Base-by-base conservation (phyloP, 148 eudicot species). In the Chenopodium quinoa region DNA sequence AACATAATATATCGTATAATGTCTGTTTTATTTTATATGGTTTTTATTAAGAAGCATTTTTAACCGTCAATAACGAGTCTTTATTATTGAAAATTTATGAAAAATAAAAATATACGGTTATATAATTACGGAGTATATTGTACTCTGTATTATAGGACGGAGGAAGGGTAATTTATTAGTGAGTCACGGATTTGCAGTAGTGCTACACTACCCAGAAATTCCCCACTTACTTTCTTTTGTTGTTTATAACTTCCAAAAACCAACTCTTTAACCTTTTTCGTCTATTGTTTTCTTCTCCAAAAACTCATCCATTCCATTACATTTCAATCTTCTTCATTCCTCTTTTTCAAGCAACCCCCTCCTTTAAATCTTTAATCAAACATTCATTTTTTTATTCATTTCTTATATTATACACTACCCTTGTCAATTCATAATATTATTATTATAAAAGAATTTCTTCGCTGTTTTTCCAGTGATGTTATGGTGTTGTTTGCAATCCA, bases 321-420 rank as follows among this genome's bases (percentile, higher is more conserved):
- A 40, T 40, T 40, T 40, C 44, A 40, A 40, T 31, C n/a, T 23
- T 79, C 82, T 23, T 78, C 70, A 9, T 31, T 76, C 78, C 80
- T 79, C 78, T 25, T 9, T n/a, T 56, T 58, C 71, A 81, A 84
- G 81, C 81, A 77, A 80, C 50, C 78, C 56, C 77, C 25, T 4
- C 44, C 44, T 40, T 40, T 40, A 5, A 40, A 40, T 4, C 44
- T 40, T 40, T 40, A 40, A 40, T 40, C 8, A 40, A 40, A 40
- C 44, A 40, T 64, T 64, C 20, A 52, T 52, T 14, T 52, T 12
- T 10, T 52, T 14, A 52, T 52, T 10, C 16, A 14, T 40, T 77
- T 76, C 47, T 34, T 78, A 7, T 48, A 17, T 47, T 7, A 46
- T 47, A 47, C 40, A 67, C 40, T 40, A 20, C 20, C 2, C 29